Conservation (phyloP, 768 basidiomycete species). For the Calocera viscosa region DNA sequence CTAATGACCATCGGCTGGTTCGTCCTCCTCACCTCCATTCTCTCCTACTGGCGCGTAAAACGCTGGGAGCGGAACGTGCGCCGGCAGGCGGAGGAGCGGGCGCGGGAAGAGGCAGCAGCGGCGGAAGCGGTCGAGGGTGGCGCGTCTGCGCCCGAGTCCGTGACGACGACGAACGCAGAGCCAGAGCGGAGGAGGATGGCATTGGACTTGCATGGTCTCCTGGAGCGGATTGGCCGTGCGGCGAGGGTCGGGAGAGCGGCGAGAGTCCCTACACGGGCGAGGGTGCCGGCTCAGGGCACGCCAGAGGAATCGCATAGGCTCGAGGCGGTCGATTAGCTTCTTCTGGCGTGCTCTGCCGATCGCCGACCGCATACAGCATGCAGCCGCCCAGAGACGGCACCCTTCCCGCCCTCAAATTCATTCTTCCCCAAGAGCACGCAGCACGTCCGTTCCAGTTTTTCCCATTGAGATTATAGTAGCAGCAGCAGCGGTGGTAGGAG, state of each 20-base stretch:
- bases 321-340: neutral
- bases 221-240: neutral
- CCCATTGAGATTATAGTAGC: too few species aligned
- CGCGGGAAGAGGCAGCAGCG: neutral
- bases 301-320: neutral
- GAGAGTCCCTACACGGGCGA: neutral
- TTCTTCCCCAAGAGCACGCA: too few species aligned
- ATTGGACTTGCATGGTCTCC: neutral
- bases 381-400: neutral
- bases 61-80: constrained; percentile 69
- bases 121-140: neutral
- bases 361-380: neutral
- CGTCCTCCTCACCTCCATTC: constrained; percentile 67
- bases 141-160: neutral
- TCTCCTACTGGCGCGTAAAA: constrained; percentile 74
- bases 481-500: too few species aligned
- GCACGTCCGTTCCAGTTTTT: too few species aligned
- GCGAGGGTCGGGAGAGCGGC: neutral
- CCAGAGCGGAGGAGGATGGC: neutral
- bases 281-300: neutral
- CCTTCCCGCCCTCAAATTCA: too few species aligned
- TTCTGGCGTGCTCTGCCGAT: too few species aligned
- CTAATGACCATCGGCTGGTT: constrained; percentile 94
- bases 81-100: constrained; percentile 18
- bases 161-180: neutral